Evolutionary conservation across 306 rosid genomes (phyloP), one percentile per base, ranked within the genome.

Genomic region (Ormosia semicastrata): DNA sequence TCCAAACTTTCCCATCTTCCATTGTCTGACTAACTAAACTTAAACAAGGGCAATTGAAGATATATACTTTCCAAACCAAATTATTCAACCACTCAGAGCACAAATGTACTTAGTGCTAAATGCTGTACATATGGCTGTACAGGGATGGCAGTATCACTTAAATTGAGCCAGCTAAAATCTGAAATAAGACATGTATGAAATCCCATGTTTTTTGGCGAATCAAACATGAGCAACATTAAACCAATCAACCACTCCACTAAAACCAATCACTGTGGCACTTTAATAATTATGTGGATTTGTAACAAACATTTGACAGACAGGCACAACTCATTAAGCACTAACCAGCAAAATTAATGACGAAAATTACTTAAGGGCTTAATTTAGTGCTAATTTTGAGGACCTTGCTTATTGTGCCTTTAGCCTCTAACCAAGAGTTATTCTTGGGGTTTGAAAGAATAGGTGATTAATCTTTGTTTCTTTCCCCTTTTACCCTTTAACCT

Each of bases 271-370:
- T 74, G 58, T 17, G 59, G 59, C 69, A 82, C 75, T 85, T 53
- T 72, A 87, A 77, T 87, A 84, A 88, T 85, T 82, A 49, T 83
- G 84, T 83, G 86, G 74, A 85, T 81, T 89, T 83, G 76, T 77
- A 80, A 76, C 82, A 70, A 77, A 83, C 84, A 80, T 72, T 89
- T 88, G 89, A 84, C 91, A 91, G 97, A 90, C 97, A 91, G 83
- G 73, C 85, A 91, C 97, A 90, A 90, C 97, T 89, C 93, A 92
- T 79, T 81, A 39, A 88, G 94, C 98, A 93, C 95, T 94, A 84
- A 73, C 85, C 56, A 80, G 83, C 64, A 59, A 87, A 82, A 84
- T 83, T 82, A 82, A 78, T 87, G 81, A 78, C 83, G 85, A 84
- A 47, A 84, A 47, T 66, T 58, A 81, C 63, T 85, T 67, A 75